Conservation (phyloP, 2,329 filamentous ascomycete species). For the Arthrobotrys iridis region DNA sequence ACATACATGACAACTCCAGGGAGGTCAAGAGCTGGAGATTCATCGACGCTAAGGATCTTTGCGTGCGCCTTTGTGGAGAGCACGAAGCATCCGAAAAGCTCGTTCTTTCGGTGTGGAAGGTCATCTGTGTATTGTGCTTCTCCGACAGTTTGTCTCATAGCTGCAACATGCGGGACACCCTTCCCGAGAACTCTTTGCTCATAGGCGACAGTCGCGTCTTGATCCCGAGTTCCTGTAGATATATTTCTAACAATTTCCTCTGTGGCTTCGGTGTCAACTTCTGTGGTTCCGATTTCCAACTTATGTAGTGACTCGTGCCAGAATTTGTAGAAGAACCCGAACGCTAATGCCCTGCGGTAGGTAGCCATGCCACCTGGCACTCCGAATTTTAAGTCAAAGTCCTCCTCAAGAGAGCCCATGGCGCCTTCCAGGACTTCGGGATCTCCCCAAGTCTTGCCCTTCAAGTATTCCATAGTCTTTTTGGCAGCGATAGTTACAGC, state of each 20-base stretch:
- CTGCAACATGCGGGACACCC: conserved; percentile 85
- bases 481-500: conserved; percentile 88
- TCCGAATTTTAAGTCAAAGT: conserved; percentile 88
- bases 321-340: conserved; percentile 97
- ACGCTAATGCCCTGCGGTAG: conserved; percentile 86
- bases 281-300: conserved; percentile 65
- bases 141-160: conserved; percentile 90
- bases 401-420: conserved; percentile 87
- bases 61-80: conserved; percentile 89
- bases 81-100: conserved; percentile 87
- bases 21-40: conserved; percentile 78
- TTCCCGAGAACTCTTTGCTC: conserved; percentile 84
- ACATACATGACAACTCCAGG: conserved; percentile 87
- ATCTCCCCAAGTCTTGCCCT: conserved; percentile 82
- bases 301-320: conserved; percentile 84
- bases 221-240: conserved; percentile 81
- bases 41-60: conserved; percentile 81
- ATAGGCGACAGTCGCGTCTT: conserved; percentile 78
- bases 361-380: conserved; percentile 98
- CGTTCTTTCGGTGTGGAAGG: conserved; percentile 84
- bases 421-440: conserved; percentile 84
- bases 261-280: conserved; percentile 72
- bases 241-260: conserved; percentile 86
- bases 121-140: conserved; percentile 98
- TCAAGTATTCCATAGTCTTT: conserved; percentile 76